phyloP scores from a whole-genome alignment of 768 basidiomycete species.

The Mycena filopes region DNA sequence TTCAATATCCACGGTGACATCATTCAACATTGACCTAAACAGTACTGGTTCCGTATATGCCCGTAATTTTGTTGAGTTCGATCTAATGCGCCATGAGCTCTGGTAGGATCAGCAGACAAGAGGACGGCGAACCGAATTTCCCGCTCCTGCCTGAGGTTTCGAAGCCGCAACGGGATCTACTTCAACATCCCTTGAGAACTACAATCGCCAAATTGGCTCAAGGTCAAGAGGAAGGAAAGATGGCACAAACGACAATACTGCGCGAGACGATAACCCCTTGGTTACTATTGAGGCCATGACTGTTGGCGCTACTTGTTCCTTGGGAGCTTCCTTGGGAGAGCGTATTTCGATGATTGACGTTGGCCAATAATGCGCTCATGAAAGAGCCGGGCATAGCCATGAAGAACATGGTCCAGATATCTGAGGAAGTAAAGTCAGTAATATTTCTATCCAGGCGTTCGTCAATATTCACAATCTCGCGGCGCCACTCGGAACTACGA shows the following conservation, averaged over 20 bases:
- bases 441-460: background rate
- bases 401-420: conserved; percentile 23
- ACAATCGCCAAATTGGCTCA: background rate
- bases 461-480: conserved; percentile 11
- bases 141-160: background rate
- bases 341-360: conserved; percentile 27
- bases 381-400: conserved; percentile 30
- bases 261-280: conserved; percentile 11
- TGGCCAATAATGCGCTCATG: conserved; percentile 25
- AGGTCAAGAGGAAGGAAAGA: background rate
- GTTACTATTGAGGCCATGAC: background rate
- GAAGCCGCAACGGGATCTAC: background rate
- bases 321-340: conserved; percentile 5
- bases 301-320: conserved; percentile 1
- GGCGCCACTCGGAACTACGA: conserved; percentile 29
- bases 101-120: background rate
- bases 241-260: conserved; percentile 6
- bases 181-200: conserved; percentile 9
- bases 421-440: conserved; percentile 5
- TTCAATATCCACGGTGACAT: background rate
- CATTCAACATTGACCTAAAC: background rate
- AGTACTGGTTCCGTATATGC: background rate
- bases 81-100: background rate
- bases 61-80: conserved; percentile 10
- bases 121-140: background rate